Conservation (phyloP, 2,329 filamentous ascomycete species). For the Periconia macrospinosa region DNA sequence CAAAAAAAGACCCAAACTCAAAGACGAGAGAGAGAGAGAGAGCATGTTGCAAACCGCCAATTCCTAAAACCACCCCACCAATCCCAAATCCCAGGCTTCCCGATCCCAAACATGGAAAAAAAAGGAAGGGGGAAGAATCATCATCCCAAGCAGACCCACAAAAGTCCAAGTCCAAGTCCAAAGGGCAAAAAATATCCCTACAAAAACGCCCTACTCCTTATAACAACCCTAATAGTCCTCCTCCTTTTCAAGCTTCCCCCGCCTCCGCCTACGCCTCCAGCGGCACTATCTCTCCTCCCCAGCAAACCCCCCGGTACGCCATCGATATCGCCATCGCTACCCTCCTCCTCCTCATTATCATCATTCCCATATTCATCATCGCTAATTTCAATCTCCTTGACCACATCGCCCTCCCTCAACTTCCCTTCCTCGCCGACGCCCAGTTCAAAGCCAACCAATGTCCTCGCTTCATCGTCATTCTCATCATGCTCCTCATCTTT, state of each 20-base stretch:
- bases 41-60: too few species aligned
- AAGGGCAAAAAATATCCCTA: slow-evolving; percentile 6
- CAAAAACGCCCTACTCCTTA: slow-evolving; percentile 40
- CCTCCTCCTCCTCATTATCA: slow-evolving; percentile 15
- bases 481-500: slow-evolving; percentile 6
- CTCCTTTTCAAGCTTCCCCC: slow-evolving; percentile 21
- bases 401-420: slow-evolving; percentile 7
- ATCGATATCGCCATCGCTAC: slow-evolving; percentile 11
- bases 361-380: slow-evolving; percentile 14
- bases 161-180: too few species aligned
- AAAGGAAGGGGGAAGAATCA: too few species aligned
- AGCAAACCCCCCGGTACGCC: too few species aligned
- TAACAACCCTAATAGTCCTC: slow-evolving; percentile 34
- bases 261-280: not conserved
- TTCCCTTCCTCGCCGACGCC: not conserved
- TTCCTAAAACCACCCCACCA: too few species aligned
- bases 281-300: slow-evolving; percentile 8
- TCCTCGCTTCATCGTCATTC: too few species aligned
- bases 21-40: too few species aligned
- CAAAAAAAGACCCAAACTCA: too few species aligned
- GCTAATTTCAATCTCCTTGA: slow-evolving; percentile 19
- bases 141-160: too few species aligned
- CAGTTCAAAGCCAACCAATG: slow-evolving; percentile 4
- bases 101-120: too few species aligned
- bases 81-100: too few species aligned